phyloP scores from a whole-genome alignment of 2,329 filamentous ascomycete species.

The Diaporthe velutina region DNA sequence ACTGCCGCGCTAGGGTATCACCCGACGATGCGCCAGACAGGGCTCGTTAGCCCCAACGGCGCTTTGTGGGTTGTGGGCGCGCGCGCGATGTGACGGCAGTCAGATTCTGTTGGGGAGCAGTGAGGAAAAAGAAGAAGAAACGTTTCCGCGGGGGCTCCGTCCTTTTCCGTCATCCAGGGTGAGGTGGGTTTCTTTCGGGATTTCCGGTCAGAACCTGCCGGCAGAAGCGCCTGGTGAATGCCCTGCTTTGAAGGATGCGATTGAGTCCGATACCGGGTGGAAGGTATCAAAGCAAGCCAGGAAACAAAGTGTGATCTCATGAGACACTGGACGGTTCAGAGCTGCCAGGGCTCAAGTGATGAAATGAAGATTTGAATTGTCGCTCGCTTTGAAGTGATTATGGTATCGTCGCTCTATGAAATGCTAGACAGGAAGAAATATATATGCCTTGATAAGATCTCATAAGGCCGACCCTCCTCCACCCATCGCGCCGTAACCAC shows the following conservation, averaged over 20 bases:
- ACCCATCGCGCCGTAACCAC: not conserved
- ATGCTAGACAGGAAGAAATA: conserved; percentile 10
- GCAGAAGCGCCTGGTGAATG: no score
- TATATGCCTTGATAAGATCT: not conserved
- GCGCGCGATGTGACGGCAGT: conserved; percentile 10
- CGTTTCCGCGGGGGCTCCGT: not conserved
- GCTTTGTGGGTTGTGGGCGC: not conserved
- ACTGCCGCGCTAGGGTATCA: conserved; percentile 10
- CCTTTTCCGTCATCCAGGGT: not conserved
- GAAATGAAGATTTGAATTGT: not conserved
- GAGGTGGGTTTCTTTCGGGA: no score
- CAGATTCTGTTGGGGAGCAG: not conserved
- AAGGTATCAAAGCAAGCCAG: not conserved
- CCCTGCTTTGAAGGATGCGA: not conserved
- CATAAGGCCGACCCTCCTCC: not conserved
- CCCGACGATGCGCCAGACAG: not conserved
- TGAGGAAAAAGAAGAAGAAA: no score
- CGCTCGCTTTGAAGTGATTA: conserved; percentile 23
- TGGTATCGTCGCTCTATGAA: conserved; percentile 29
- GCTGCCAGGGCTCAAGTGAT: not conserved
- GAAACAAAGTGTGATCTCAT: not conserved
- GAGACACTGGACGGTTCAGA: not conserved
- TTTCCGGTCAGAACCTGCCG: no score
- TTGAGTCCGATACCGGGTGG: no score
- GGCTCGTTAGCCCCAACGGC: not conserved